phyloP scores from a whole-genome alignment of 1,284 basidiomycete genomes.

The Phlebopus sp. region DNA sequence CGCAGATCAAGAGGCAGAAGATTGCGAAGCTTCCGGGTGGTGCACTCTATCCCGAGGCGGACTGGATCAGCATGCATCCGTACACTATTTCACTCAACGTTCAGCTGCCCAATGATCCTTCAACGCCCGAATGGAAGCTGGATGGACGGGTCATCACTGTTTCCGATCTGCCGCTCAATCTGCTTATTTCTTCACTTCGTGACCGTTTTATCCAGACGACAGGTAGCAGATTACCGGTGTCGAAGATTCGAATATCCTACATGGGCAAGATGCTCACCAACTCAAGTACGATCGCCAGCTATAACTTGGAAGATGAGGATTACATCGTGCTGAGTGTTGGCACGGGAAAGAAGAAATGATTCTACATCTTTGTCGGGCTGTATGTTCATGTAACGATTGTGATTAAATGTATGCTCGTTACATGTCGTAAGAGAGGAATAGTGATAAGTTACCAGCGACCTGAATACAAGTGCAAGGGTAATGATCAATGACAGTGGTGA shows the following conservation, averaged over 20 bases:
- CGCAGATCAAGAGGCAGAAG: constrained; percentile 79
- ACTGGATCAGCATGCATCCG: constrained; percentile 88
- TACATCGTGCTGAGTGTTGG: constrained; percentile 70
- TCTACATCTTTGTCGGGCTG: neutral
- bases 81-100: constrained; percentile 82
- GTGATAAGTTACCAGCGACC: neutral
- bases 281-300: constrained; percentile 75
- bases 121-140: constrained; percentile 89
- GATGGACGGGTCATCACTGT: constrained; percentile 77
- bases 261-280: constrained; percentile 84
- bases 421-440: constrained; percentile 11
- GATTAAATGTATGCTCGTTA: constrained; percentile 15
- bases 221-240: constrained; percentile 73
- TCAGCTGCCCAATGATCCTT: constrained; percentile 76
- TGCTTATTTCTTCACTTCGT: constrained; percentile 82
- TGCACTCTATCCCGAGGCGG: constrained; percentile 75
- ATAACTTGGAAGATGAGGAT: constrained; percentile 91
- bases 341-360: constrained; percentile 72
- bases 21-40: constrained; percentile 81
- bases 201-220: constrained; percentile 80
- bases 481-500: neutral
- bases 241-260: constrained; percentile 76
- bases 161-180: constrained; percentile 75
- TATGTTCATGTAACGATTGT: constrained; percentile 8
- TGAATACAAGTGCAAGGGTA: neutral